A percentile compares a stretch with the other conserved stretches of the same genome.
Evolutionary conservation across 2,329 filamentous ascomycete genomes (phyloP).

Genomic region (Stylonectria norvegica): DNA sequence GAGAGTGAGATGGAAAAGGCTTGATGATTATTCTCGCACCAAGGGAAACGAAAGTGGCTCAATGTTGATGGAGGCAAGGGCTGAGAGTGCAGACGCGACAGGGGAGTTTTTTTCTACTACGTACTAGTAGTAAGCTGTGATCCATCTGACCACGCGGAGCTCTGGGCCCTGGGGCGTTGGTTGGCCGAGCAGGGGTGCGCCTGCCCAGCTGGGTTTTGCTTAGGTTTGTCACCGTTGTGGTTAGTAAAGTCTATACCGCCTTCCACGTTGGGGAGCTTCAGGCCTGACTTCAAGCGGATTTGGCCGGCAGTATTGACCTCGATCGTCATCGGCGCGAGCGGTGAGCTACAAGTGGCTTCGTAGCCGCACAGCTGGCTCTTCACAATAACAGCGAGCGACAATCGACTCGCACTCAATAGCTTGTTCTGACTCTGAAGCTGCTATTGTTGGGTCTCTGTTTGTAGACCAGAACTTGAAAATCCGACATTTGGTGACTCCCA

Average conservation of each 20-base stretch:
- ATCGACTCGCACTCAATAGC: too few relatives aligned
- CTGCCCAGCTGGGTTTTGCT: too few relatives aligned
- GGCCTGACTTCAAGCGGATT: too few relatives aligned
- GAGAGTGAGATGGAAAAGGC: too few relatives aligned
- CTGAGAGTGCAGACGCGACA: conserved; percentile 9
- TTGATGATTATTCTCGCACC: neutral
- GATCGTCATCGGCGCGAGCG: conserved; percentile 4
- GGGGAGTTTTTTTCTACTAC: conserved; percentile 12
- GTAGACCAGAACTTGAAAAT: too few relatives aligned
- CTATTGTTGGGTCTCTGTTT: too few relatives aligned
- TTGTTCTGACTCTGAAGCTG: too few relatives aligned
- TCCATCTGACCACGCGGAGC: conserved; percentile 14
- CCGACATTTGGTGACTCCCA: too few relatives aligned
- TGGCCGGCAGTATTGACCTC: conserved; percentile 13
- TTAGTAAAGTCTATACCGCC: conserved; percentile 13
- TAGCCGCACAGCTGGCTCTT: conserved; percentile 1
- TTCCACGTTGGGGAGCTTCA: neutral
- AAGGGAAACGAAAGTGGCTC: neutral
- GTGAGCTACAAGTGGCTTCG: conserved; percentile 6
- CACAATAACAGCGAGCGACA: too few relatives aligned
- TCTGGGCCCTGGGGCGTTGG: conserved; percentile 1
- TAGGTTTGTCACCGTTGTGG: too few relatives aligned
- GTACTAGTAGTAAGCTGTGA: too few relatives aligned
- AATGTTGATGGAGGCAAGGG: conserved; percentile 13
- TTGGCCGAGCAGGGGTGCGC: conserved; percentile 1